These are phyloP conservation scores for Ramalina peruviana DNA, from an alignment of 495 filamentous ascomycete species.

Conservation along the genomic window DNA sequence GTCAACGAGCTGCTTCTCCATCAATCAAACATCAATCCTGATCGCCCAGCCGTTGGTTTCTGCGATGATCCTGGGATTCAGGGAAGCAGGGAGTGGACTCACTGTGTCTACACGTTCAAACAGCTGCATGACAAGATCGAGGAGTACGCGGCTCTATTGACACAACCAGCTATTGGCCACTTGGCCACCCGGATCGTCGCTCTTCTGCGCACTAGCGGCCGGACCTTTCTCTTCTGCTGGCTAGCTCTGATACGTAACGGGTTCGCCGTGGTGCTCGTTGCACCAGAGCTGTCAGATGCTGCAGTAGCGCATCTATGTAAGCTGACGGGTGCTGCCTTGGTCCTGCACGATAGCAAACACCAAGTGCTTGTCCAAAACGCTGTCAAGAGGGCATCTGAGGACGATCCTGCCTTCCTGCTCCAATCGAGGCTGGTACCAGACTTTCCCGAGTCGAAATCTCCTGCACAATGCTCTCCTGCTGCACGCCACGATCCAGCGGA, in stretches of 20 bases:
- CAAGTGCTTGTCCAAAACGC: neutral
- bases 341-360: neutral
- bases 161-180: neutral
- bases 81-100: conserved; percentile 8
- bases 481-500: conserved; percentile 1
- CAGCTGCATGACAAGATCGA: neutral
- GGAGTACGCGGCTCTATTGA: neutral
- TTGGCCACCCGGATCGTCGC: conserved; percentile 20
- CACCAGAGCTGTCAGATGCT: conserved; percentile 12
- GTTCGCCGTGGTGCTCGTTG: conserved; percentile 35
- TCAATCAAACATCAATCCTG: conserved; percentile 22
- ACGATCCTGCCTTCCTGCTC: neutral
- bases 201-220: conserved; percentile 33
- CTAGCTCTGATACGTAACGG: conserved; percentile 36
- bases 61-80: conserved; percentile 8
- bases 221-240: conserved; percentile 37
- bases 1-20: conserved; percentile 31
- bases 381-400: neutral
- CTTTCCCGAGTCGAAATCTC: neutral
- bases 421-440: neutral
- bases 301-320: neutral
- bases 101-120: conserved; percentile 10
- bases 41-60: conserved; percentile 33
- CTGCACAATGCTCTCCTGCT: neutral
- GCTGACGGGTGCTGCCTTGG: neutral